Base-by-base conservation (phyloP, 129 eudicot genomes). In the Flaveria linearis region DNA sequence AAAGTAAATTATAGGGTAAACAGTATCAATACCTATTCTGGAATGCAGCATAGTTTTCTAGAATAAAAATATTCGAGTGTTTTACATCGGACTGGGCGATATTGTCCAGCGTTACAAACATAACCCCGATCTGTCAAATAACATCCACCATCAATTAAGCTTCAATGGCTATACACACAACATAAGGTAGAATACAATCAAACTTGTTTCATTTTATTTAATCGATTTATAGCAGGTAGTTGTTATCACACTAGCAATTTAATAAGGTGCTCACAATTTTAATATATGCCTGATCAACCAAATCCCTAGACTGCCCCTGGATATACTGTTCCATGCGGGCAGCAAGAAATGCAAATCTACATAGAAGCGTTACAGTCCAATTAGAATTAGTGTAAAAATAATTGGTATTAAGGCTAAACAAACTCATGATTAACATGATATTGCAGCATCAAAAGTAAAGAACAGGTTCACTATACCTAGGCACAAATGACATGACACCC, bases 1-100 rank as follows among this genome's bases (percentile, higher is more conserved):
- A 61, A 6, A 53, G 53, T 28, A 69, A 63, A 7, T 65, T 15
- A 62, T 16, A 3, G 11, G 15, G 11, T 41, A 80, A 56, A 47
- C 61, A 3, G 36, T 65, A 55, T 28, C 28, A 10, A 39, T 83
- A 92, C 98, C 98, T 89, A 73, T 92, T 92, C 81, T 92, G 98
- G 82, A 92, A 92, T 68, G 96, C 90, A 15, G 98, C 98, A 85
- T 92, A 92, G 83, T 92, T 92, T 84, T 92, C 98, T 68, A 92
- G 76, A 11, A 86, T 90, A 80, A 92, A 65, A 56, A 92, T 88
- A 70, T 90, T 96, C 3, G 88, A 76, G 82, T 86, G 92, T 68
- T 92, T 92, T 52, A 71, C 73, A 72, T 90, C 94, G 17, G 87
- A 81, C 78, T 87, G 91, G 69, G 96, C 77, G 51, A 92, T 85